These are phyloP conservation scores for Clavariopsis aquatica DNA, from an alignment of 495 filamentous ascomycete genomes.

Conservation along the genomic window DNA sequence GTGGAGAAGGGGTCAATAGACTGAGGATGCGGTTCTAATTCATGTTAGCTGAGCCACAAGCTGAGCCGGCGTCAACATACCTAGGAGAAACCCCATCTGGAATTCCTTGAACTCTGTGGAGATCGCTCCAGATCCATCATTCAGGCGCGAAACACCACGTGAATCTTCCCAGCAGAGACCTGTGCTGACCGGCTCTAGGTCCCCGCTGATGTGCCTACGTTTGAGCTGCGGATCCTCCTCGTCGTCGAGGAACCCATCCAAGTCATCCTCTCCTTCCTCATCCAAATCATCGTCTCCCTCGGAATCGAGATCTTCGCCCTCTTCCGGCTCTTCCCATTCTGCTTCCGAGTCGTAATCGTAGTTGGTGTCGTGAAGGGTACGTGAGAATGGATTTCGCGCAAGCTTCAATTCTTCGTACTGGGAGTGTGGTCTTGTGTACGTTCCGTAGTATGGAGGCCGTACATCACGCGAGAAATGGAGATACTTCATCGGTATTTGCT, in stretches of 20 bases:
- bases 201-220: conserved; percentile 57
- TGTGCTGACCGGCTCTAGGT: conserved; percentile 72
- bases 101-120: conserved; percentile 54
- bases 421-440: conserved; percentile 63
- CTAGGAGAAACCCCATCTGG: conserved; percentile 70
- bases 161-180: conserved; percentile 80
- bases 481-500: conserved; percentile 69
- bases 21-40: conserved; percentile 45
- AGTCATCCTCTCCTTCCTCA: conserved; percentile 62
- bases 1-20: conserved; percentile 85
- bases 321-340: conserved; percentile 85
- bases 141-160: conserved; percentile 46
- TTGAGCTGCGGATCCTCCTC: conserved; percentile 48
- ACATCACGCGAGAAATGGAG: conserved; percentile 85
- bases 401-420: conserved; percentile 56
- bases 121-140: conserved; percentile 48
- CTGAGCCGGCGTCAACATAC: conserved; percentile 49
- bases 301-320: conserved; percentile 74
- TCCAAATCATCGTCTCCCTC: conserved; percentile 81
- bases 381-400: conserved; percentile 69
- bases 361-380: conserved; percentile 65
- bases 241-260: conserved; percentile 77
- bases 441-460: conserved; percentile 86
- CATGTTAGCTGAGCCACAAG: conserved; percentile 16
- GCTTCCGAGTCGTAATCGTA: conserved; percentile 98